phyloP scores from a whole-genome alignment of 257 asterid species.

The Pogostemon cablin region DNA sequence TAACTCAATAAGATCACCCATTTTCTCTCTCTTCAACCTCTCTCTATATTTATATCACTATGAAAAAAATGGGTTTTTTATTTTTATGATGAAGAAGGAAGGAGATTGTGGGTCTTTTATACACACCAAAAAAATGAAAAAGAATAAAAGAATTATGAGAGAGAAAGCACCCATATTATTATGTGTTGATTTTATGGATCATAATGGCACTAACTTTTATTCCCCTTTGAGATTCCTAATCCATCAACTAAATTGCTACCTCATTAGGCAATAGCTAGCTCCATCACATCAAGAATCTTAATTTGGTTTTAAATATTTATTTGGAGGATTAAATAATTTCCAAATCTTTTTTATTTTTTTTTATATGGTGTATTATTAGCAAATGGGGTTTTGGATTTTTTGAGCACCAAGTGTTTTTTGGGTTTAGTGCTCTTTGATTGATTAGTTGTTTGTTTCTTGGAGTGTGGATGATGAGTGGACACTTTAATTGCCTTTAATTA shows the following conservation, averaged over 20 bases:
- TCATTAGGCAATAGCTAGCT: conserved; percentile 13
- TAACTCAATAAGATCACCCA: conserved; percentile 28
- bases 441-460: conserved; percentile 24
- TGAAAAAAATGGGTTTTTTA: background rate
- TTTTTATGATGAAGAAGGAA: background rate
- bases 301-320: conserved; percentile 10
- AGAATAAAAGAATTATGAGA: background rate
- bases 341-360: background rate
- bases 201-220: conserved; percentile 46
- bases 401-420: conserved; percentile 48
- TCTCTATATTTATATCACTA: background rate
- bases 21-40: conserved; percentile 15
- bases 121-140: conserved; percentile 24
- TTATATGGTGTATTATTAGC: conserved; percentile 34
- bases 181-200: conserved; percentile 20
- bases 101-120: conserved; percentile 33
- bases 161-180: background rate
- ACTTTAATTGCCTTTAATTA: conserved; percentile 38
- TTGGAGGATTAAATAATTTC: background rate
- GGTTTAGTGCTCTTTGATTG: conserved; percentile 65
- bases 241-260: conserved; percentile 38
- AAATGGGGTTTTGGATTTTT: conserved; percentile 44
- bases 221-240: conserved; percentile 56
- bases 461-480: conserved; percentile 69
- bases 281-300: conserved; percentile 40